Percentiles rank a stretch among this genome's conserved stretches.
These are phyloP conservation scores for Oldenlandia corymbosa DNA, from an alignment of 257 asterid species.

Conservation along the genomic window DNA sequence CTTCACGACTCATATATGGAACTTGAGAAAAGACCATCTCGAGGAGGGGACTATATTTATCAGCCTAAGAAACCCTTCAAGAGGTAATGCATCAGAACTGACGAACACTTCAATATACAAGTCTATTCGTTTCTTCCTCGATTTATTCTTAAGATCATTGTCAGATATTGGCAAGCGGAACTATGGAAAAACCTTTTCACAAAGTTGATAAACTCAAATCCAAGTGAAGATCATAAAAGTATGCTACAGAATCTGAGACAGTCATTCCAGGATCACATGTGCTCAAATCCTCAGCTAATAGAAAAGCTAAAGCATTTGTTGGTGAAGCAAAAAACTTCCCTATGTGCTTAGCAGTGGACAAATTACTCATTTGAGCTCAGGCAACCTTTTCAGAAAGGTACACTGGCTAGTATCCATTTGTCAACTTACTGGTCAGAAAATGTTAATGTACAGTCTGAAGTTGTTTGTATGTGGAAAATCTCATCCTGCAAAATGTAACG, in stretches of 20 bases:
- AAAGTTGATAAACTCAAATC: conserved; percentile 56
- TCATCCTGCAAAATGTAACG: neutral
- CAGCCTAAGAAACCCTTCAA: conserved; percentile 67
- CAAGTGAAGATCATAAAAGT: conserved; percentile 50
- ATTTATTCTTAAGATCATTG: neutral
- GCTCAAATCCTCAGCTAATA: conserved; percentile 63
- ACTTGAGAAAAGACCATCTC: conserved; percentile 47
- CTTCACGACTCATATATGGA: conserved; percentile 85
- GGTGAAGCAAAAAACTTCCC: conserved; percentile 63
- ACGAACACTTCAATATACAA: no score
- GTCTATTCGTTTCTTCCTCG: no score
- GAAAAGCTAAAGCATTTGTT: conserved; percentile 63
- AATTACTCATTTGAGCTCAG: no score
- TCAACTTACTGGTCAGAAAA: no score
- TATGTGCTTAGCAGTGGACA: conserved; percentile 60
- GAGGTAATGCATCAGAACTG: no score
- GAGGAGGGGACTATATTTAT: conserved; percentile 47
- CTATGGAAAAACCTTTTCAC: conserved; percentile 72
- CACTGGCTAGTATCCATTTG: no score
- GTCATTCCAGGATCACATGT: conserved; percentile 70
- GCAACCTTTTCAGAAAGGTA: no score
- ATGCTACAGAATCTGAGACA: conserved; percentile 48
- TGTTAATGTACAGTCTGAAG: neutral
- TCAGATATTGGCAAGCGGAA: conserved; percentile 73
- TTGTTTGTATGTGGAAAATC: neutral